Conservation (phyloP, 2,329 filamentous ascomycete species). For the Pseudogymnoascus sp. region DNA sequence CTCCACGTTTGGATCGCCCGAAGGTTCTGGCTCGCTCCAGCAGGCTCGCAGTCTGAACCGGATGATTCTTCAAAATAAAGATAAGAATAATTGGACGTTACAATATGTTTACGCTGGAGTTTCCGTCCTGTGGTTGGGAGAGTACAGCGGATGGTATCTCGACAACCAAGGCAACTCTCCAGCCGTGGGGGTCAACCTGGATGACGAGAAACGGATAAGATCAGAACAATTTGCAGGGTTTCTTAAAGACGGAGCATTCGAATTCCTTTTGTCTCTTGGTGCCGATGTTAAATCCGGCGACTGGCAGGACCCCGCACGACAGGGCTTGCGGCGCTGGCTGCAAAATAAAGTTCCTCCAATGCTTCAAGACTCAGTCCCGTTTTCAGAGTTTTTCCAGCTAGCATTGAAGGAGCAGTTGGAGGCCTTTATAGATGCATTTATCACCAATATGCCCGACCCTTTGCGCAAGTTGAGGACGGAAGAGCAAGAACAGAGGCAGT, state of each 20-base stretch:
- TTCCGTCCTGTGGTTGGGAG: slow-evolving; percentile 78
- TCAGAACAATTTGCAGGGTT: slow-evolving; percentile 66
- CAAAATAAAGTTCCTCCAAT: slow-evolving; percentile 70
- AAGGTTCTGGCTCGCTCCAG: slow-evolving; percentile 56
- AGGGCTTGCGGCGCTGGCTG: slow-evolving; percentile 72
- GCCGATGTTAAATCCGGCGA: slow-evolving; percentile 71
- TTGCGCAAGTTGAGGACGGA: slow-evolving; percentile 77
- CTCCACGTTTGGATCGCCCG: slow-evolving; percentile 67
- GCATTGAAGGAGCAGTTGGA: slow-evolving; percentile 76
- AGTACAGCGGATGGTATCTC: slow-evolving; percentile 84
- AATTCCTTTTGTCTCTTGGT: slow-evolving; percentile 80
- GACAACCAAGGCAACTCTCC: slow-evolving; percentile 55
- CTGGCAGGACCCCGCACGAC: slow-evolving; percentile 81
- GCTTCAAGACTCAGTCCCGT: slow-evolving; percentile 55
- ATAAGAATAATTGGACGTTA: slow-evolving; percentile 62
- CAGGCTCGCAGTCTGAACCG: slow-evolving; percentile 64
- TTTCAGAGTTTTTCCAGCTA: slow-evolving; percentile 62
- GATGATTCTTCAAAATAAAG: slow-evolving; percentile 55
- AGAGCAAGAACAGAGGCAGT: slow-evolving; percentile 77
- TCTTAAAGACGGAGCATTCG: slow-evolving; percentile 81
- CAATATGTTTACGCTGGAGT: slow-evolving; percentile 71
- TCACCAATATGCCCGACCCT: slow-evolving; percentile 90
- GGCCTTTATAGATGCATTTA: slow-evolving; percentile 81
- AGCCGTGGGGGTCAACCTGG: slow-evolving; percentile 54
- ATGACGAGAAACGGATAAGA: slow-evolving; percentile 58